A percentile compares a stretch with the other conserved stretches of the same genome.
These are phyloP conservation scores for Tephrocybe rancida DNA, from an alignment of 768 basidiomycete genomes.

Conservation along the genomic window DNA sequence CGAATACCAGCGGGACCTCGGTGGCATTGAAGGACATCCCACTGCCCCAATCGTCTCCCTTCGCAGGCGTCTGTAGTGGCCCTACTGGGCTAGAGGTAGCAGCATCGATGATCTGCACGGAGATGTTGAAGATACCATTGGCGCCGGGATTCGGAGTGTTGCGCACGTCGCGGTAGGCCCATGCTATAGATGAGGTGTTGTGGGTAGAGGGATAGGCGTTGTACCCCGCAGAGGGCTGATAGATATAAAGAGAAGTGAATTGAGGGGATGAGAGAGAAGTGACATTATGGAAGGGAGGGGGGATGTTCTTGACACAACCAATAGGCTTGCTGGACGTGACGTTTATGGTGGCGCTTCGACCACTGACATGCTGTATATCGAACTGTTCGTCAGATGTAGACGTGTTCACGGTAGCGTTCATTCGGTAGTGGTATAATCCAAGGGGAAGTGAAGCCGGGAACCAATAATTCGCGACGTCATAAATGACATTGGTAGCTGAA, in stretches of 20 bases:
- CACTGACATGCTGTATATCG: conserved; percentile 2
- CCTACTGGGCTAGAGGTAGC: conserved; percentile 2
- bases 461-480: neutral
- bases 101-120: neutral
- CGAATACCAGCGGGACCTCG: neutral
- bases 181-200: neutral
- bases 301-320: conserved; percentile 4
- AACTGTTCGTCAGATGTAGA: neutral
- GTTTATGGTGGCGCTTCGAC: conserved; percentile 3
- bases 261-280: conserved; percentile 2
- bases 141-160: no score
- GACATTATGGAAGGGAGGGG: conserved; percentile 3
- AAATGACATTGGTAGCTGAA: neutral
- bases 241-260: conserved; percentile 1
- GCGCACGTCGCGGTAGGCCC: conserved; percentile 1
- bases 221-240: neutral
- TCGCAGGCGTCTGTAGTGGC: neutral
- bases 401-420: conserved; percentile 5
- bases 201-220: neutral
- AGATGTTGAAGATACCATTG: neutral
- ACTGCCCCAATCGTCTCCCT: neutral
- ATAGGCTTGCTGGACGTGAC: conserved; percentile 8
- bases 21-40: neutral
- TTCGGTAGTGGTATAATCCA: conserved; percentile 8
- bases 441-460: conserved; percentile 6